Evolutionary conservation across 352 stramenopile species (phyloP).

Genomic region (Phytophthora tentaculata): DNA sequence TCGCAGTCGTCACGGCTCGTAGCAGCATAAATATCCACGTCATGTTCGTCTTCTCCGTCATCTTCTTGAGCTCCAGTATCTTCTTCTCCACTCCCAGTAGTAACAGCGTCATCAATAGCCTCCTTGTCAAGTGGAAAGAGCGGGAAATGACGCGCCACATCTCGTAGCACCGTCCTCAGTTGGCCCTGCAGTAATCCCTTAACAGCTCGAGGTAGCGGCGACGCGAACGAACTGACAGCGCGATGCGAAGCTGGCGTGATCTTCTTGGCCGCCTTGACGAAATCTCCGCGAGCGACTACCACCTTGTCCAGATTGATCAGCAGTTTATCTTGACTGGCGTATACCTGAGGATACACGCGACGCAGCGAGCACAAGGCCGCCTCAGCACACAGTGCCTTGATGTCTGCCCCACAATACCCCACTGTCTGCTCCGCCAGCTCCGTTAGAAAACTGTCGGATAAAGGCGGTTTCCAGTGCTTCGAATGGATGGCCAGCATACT

Average conservation of each 20-base stretch:
- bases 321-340: conserved; percentile 79
- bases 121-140: conserved; percentile 61
- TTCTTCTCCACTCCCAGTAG: conserved; percentile 16
- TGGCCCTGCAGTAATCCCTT: conserved; percentile 50
- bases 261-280: conserved; percentile 75
- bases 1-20: conserved; percentile 71
- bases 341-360: conserved; percentile 89
- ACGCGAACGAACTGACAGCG: conserved; percentile 71
- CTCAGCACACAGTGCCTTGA: conserved; percentile 92
- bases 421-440: conserved; percentile 86
- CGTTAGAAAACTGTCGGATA: conserved; percentile 64
- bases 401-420: conserved; percentile 92
- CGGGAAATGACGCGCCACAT: conserved; percentile 63
- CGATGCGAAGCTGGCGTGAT: conserved; percentile 85
- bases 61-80: conserved; percentile 14
- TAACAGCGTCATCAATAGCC: conserved; percentile 46
- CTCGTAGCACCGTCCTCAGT: conserved; percentile 49
- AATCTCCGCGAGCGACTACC: conserved; percentile 75
- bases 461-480: conserved; percentile 82
- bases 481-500: conserved; percentile 92
- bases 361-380: conserved; percentile 89
- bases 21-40: conserved; percentile 73
- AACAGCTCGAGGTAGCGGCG: conserved; percentile 69
- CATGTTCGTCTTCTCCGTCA: conserved; percentile 59
- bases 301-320: conserved; percentile 78